Percentiles rank a stretch among this genome's conserved stretches.
These are phyloP conservation scores for Rhodotorula kratochvilovae DNA, from an alignment of 768 basidiomycete genomes.

Conservation along the genomic window DNA sequence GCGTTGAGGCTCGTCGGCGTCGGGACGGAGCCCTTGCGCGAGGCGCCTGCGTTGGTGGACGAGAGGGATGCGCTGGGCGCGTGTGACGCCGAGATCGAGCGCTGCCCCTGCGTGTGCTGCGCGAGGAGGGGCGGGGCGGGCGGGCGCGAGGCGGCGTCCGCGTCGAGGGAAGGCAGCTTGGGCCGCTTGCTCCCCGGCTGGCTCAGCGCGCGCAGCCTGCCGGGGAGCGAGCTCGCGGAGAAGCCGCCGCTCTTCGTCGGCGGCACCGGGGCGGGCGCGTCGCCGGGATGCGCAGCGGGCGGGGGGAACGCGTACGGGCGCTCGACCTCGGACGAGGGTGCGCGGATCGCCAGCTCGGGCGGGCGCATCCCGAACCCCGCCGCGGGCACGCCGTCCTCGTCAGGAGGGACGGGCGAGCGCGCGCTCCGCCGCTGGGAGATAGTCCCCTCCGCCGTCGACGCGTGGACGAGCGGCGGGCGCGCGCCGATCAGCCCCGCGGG, in stretches of 20 bases:
- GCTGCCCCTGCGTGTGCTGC: no score
- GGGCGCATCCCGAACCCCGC: background rate
- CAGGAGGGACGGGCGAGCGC: background rate
- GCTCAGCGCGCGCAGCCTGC: constrained; percentile 31
- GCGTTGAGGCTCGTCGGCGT: constrained; percentile 25
- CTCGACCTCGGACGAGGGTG: constrained; percentile 19
- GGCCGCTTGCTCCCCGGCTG: constrained; percentile 36
- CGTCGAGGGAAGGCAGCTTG: constrained; percentile 16
- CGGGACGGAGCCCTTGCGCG: constrained; percentile 17
- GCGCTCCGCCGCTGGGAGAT: constrained; percentile 18
- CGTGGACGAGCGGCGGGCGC: constrained; percentile 5
- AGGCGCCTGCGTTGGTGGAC: background rate
- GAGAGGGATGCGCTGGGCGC: background rate
- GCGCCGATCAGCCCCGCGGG: background rate
- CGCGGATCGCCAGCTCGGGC: constrained; percentile 21
- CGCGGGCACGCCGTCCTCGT: background rate
- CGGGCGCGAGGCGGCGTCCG: background rate
- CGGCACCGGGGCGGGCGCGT: background rate
- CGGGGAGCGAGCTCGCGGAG: constrained; percentile 15
- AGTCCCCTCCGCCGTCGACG: constrained; percentile 18
- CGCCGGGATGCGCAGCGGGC: no score
- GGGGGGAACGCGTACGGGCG: background rate
- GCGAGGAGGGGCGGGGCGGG: constrained; percentile 1
- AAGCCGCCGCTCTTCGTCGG: background rate
- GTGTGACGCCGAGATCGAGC: constrained; percentile 4